Evolutionary conservation across 2,329 filamentous ascomycete species (phyloP), one percentile per base, ranked within the genome.

Genomic region (Endoconidiophora polonica): DNA sequence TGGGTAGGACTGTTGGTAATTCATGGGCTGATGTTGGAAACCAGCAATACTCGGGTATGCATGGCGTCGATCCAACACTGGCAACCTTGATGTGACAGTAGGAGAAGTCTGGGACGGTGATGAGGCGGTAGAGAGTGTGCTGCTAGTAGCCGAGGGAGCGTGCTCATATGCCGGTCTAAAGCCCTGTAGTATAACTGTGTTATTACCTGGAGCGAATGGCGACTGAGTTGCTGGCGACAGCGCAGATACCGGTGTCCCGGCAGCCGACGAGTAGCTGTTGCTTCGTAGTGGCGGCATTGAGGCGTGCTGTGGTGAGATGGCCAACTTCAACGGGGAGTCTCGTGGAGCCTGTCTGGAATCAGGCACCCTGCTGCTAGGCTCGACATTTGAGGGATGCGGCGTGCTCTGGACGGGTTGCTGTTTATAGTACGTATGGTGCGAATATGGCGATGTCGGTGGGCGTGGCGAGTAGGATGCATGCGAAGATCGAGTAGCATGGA

Each of bases 191-290:
- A 45, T 16, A 16, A 18, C 43, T 4, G 43, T 10, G 23, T 16
- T n/a, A 18, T 45, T 14, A 20, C 43, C 23, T 10, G 33, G 10
- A 7, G 18, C 24, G 14, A 36, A 45, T 6, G 26, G 10, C 26
- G 43, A 33, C 14, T 45, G n/a, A 5, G 33, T 45, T 4, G 43
- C 20, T 9, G 46, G 46, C 3, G 46, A 48, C 7, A 48, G 33
- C 16, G 46, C 33, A n/a, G 46, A 38, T n/a, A 38, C 40, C 26
- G 44, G 49, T 22, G 49, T 52, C 10, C 26, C 26, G 26, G 26
- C 26, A 10, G 26, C 38, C 47, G 49, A 12, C 45, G 18, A 38
- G 29, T 44, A 23, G 12, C 44, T 12, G 23, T 14, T 33, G 36
- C 38, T n/a, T 45, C 40, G 5, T 29, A n/a, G 26, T 44, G 41